Conservation (phyloP, 2,329 filamentous ascomycete species). For the Ceratocystis huliohia region DNA sequence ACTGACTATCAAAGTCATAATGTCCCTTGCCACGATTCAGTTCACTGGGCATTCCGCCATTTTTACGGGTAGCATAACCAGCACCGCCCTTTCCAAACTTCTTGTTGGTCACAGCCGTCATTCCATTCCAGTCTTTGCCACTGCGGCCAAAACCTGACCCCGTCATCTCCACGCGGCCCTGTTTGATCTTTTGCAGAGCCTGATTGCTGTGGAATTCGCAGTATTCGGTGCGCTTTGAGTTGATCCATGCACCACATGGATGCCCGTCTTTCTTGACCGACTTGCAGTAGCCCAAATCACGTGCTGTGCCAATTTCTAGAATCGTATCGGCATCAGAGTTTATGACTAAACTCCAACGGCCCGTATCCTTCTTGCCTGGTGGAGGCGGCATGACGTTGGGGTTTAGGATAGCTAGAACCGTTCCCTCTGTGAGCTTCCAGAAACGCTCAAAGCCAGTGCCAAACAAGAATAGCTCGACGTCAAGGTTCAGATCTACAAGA, state of each 20-base stretch:
- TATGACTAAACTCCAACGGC: slow-evolving; percentile 73
- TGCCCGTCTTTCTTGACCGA: slow-evolving; percentile 73
- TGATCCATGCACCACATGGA: slow-evolving; percentile 71
- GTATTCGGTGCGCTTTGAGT: slow-evolving; percentile 73
- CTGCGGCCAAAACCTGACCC: slow-evolving; percentile 40
- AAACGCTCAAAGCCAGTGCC: slow-evolving; percentile 80
- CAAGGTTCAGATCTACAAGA: slow-evolving; percentile 78
- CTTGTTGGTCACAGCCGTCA: slow-evolving; percentile 24
- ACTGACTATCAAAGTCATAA: slow-evolving; percentile 48
- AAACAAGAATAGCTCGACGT: slow-evolving; percentile 86
- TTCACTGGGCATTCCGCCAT: slow-evolving; percentile 5
- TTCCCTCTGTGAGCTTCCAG: slow-evolving; percentile 89
- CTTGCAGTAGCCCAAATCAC: slow-evolving; percentile 83
- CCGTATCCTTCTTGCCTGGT: slow-evolving; percentile 59
- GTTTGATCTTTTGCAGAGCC: slow-evolving; percentile 51
- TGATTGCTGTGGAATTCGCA: slow-evolving; percentile 89
- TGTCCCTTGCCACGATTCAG: slow-evolving; percentile 24
- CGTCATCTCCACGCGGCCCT: slow-evolving; percentile 65
- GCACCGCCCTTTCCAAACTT: slow-evolving; percentile 36
- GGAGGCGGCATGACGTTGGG: slow-evolving; percentile 82
- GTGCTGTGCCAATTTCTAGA: slow-evolving; percentile 71
- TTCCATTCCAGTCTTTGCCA: slow-evolving; percentile 26
- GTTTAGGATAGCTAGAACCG: slow-evolving; percentile 82
- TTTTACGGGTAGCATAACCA: neutral
- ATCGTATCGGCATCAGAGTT: slow-evolving; percentile 79